Evolutionary conservation across 179 eudicot species (phyloP), one percentile per base, ranked within the genome.

Genomic region (Corrigiola litoralis): DNA sequence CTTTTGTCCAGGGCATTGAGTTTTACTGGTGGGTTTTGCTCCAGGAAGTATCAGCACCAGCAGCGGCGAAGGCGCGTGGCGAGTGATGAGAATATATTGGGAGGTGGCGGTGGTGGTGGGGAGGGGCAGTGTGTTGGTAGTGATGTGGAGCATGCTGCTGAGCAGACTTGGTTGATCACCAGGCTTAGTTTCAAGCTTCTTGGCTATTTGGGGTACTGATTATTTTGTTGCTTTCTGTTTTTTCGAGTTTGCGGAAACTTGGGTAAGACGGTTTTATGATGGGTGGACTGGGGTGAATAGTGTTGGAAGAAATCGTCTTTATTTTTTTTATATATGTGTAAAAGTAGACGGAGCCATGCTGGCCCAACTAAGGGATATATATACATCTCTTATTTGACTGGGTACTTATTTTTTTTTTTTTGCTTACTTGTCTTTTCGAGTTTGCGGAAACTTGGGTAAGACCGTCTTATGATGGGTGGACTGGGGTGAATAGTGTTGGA

Each of bases 151-250:
- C 91, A 83, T 58, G 97, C 85, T 11, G 99, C 94, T 38, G 67
- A 89, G 6, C 91, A 87, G 81, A 87, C 96, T 31, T 81, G 65
- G 61, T 69, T 90, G 74, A 41, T 94, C 50, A 86, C 95, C 36
- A 77, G 89, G 4, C 80, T 87, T 45, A 79, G 80, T 65, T 81
- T 90, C 69, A 82, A 76, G 78, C 95, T 92, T 25, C 86, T 92
- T 36, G 36, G 89, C n/a, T 83, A 79, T 72, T 80, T 94, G 42
- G 97, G 99, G 99, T 94, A 68, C 36, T 51, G 9, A n/a, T 57
- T 32, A 56, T 20, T 23, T 33, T 34, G 36, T 40, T 36, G 8
- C 16, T 52, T 34, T 32, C 13, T 16, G 1, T 25, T 24, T 20
- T 6, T 49, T 27, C 18, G 1, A 4, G 4, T 2, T 28, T 46